phyloP scores from a whole-genome alignment of 352 stramenopile species.

The Globisporangium lucens region DNA sequence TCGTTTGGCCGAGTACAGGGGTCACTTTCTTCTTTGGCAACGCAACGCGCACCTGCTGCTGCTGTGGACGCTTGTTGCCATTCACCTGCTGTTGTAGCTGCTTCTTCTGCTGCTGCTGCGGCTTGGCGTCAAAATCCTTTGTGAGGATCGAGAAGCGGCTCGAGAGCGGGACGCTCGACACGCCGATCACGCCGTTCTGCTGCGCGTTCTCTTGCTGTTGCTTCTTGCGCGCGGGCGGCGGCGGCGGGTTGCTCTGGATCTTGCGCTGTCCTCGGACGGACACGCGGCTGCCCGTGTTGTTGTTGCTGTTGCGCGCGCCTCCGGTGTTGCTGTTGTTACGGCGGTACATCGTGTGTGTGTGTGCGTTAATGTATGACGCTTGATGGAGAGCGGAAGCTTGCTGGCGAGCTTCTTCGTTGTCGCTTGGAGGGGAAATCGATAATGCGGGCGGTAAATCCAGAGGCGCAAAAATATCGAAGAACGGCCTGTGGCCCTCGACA shows the following conservation, averaged over 20 bases:
- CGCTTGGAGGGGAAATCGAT: conserved; percentile 8
- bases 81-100: conserved; percentile 18
- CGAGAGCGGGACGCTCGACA: conserved; percentile 66
- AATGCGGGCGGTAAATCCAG: background rate
- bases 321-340: conserved; percentile 7
- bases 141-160: conserved; percentile 73
- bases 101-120: conserved; percentile 15
- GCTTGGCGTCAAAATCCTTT: conserved; percentile 29
- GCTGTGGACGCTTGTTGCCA: conserved; percentile 14
- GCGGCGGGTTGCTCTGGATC: conserved; percentile 44
- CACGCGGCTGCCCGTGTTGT: conserved; percentile 25
- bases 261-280: conserved; percentile 60
- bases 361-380: background rate
- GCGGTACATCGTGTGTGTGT: conserved; percentile 13
- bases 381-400: background rate
- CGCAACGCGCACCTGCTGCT: conserved; percentile 20
- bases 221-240: conserved; percentile 21
- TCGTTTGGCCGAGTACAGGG: conserved; percentile 15
- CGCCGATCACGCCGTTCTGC: conserved; percentile 45
- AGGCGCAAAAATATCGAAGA: background rate
- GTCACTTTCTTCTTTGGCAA: conserved; percentile 24
- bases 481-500: background rate
- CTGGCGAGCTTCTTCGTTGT: background rate
- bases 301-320: conserved; percentile 20
- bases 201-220: conserved; percentile 17